Evolutionary conservation across 441 rosid genomes (phyloP), one percentile per base, ranked within the genome.

Genomic region (Macaranga tanarius): DNA sequence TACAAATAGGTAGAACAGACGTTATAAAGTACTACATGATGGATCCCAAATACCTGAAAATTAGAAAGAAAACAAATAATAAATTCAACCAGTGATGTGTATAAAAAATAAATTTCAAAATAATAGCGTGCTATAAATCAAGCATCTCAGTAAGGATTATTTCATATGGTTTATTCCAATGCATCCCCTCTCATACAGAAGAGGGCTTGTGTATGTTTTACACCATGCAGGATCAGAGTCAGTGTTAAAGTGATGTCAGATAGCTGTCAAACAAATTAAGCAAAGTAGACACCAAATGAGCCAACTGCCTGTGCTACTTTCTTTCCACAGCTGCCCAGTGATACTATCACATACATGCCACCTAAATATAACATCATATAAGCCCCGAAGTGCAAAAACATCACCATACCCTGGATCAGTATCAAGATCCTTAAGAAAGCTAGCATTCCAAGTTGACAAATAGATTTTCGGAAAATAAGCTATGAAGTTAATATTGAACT

Each of bases 1-100:
- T 95, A 80, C 75, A 80, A 71, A 77, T 62, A 75, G 67, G 72
- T 68, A 69, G 69, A 65, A 72, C 65, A 63, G 59, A 62, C 55
- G 55, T 73, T 64, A 72, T 57, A 19, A 54, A 44, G 72, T 9
- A 57, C 44, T 76, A 45, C 40, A n/a, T 62, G 63, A 60, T 56
- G 62, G 60, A 65, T 51, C n/a, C 69, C 54, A 23, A 58, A 16
- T 62, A 57, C 13, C 16, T 40, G 40, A 75, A 50, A 71, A 67
- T 20, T 11, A 34, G 74, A 61, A 59, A 17, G n/a, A 42, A 60
- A 63, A 31, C 6, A 59, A 58, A 45, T 9, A 54, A 17, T 38
- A 22, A 26, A 28, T 15, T 44, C 23, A 44, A 56, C n/a, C 19
- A 56, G 38, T 16, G 63, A 75, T 42, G 2, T 11, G 44, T 8